phyloP scores from a whole-genome alignment of 345 rosid genomes.

The Citrus glauca region DNA sequence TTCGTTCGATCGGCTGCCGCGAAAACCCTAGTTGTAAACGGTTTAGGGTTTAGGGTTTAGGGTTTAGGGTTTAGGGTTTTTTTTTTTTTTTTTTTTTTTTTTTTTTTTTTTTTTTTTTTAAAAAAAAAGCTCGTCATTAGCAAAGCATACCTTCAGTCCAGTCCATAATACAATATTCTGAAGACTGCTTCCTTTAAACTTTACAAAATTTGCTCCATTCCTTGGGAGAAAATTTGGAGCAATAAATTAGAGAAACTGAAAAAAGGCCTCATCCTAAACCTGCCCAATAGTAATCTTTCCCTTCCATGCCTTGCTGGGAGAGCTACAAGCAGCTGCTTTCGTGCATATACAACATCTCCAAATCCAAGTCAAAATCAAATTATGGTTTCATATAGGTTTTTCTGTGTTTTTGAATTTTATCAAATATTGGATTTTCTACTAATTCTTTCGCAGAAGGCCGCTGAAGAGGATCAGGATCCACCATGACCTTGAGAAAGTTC shows the following conservation, averaged over 20 bases:
- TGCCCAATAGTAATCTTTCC: background rate
- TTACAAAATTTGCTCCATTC: slow-evolving; percentile 30
- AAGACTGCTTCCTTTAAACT: slow-evolving; percentile 1
- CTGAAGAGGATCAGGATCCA: slow-evolving; percentile 68
- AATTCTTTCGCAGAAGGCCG: slow-evolving; percentile 73
- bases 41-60: too few species aligned
- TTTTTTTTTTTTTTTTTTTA: too few species aligned
- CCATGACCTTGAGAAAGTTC: slow-evolving; percentile 83
- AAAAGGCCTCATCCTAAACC: background rate
- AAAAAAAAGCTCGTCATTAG: background rate
- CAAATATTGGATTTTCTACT: slow-evolving; percentile 62
- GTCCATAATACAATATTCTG: background rate
- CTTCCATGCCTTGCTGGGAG: background rate
- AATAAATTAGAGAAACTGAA: slow-evolving; percentile 1
- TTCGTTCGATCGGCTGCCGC: background rate
- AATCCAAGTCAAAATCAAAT: background rate
- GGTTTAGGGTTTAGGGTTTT: too few species aligned
- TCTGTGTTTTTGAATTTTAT: slow-evolving; percentile 30
- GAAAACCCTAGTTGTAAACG: slow-evolving; percentile 5
- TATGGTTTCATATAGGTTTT: slow-evolving; percentile 10
- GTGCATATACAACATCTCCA: background rate
- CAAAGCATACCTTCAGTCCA: slow-evolving; percentile 2
- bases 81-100: too few species aligned
- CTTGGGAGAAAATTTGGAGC: slow-evolving; percentile 24
- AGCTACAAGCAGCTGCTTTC: background rate